A percentile compares a stretch with the other conserved stretches of the same genome.
Evolutionary conservation across 164 flowering plant species (phyloP).

Genomic region (Nymphaea colorata): DNA sequence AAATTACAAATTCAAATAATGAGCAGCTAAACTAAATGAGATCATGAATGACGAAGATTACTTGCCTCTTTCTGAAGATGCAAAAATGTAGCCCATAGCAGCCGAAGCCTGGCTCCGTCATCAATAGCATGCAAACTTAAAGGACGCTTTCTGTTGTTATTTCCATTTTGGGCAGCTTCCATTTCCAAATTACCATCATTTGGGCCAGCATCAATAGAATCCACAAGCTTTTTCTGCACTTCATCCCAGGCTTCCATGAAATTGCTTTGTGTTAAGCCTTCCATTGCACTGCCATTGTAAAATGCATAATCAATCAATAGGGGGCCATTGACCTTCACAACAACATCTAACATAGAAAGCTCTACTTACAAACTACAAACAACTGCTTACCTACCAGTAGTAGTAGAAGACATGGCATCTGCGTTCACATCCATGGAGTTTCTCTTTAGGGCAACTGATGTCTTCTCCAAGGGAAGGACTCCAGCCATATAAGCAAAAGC

Average conservation of each 20-base stretch:
- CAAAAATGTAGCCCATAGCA: constrained; percentile 68
- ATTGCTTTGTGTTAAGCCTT: constrained; percentile 22
- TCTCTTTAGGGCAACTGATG: constrained; percentile 14
- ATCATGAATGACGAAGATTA: not conserved
- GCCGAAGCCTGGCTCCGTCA: constrained; percentile 59
- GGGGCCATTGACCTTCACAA: too few species aligned
- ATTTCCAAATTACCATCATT: constrained; percentile 22
- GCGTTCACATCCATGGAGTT: constrained; percentile 12
- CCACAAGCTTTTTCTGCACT: constrained; percentile 56
- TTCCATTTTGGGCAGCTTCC: constrained; percentile 21
- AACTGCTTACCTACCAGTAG: constrained; percentile 88
- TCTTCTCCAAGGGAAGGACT: constrained; percentile 39
- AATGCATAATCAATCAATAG: not conserved
- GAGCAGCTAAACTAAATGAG: too few species aligned
- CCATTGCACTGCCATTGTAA: constrained; percentile 30
- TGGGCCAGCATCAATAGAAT: constrained; percentile 43
- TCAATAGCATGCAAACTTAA: constrained; percentile 65
- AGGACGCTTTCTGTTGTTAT: constrained; percentile 24
- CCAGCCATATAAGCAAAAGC: constrained; percentile 83
- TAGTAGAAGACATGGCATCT: constrained; percentile 18
- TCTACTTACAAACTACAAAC: not conserved
- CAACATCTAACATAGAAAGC: not conserved
- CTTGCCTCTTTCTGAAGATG: constrained; percentile 79
- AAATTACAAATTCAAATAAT: too few species aligned
- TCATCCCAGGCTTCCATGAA: constrained; percentile 47